Evolutionary conservation across 106 monocot genomes (phyloP).

Genomic region (Platanthera guangdongensis): DNA sequence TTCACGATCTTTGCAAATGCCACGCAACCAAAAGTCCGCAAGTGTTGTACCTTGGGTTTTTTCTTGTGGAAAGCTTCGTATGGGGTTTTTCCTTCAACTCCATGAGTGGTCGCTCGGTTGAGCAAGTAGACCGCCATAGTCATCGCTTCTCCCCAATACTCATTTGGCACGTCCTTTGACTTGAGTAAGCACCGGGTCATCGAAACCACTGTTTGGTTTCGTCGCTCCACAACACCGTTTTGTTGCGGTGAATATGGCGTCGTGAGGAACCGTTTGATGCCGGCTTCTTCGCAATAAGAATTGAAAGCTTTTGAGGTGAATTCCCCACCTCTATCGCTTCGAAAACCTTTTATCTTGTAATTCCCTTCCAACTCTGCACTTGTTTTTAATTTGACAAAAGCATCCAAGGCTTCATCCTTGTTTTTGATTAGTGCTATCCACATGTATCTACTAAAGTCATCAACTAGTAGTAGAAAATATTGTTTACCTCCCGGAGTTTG

Average conservation of each 20-base stretch:
- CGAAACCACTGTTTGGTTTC: conserved; percentile 11
- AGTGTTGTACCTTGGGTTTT: conserved; percentile 9
- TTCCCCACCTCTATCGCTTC: conserved; percentile 11
- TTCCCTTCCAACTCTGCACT: no score
- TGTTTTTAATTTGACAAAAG: no score
- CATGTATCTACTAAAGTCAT: no score
- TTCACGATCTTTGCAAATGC: background rate
- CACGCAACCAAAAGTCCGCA: conserved; percentile 18
- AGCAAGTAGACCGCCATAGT: background rate
- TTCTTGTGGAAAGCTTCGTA: conserved; percentile 11
- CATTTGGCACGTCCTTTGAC: background rate
- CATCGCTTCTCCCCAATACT: conserved; percentile 18
- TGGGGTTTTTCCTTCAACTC: conserved; percentile 6
- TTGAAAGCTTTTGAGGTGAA: conserved; percentile 7
- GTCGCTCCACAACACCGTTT: conserved; percentile 19
- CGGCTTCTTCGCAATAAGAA: background rate
- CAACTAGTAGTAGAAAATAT: no score
- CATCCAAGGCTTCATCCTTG: no score
- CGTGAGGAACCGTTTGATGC: background rate
- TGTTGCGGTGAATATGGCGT: conserved; percentile 11
- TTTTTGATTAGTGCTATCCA: no score
- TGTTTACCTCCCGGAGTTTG: no score
- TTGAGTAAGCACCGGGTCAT: conserved; percentile 16
- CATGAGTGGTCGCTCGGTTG: conserved; percentile 9
- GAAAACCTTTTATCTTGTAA: background rate